Conservation (phyloP, 169 alveolate genomes). For the Plasmodium vivax region DNA sequence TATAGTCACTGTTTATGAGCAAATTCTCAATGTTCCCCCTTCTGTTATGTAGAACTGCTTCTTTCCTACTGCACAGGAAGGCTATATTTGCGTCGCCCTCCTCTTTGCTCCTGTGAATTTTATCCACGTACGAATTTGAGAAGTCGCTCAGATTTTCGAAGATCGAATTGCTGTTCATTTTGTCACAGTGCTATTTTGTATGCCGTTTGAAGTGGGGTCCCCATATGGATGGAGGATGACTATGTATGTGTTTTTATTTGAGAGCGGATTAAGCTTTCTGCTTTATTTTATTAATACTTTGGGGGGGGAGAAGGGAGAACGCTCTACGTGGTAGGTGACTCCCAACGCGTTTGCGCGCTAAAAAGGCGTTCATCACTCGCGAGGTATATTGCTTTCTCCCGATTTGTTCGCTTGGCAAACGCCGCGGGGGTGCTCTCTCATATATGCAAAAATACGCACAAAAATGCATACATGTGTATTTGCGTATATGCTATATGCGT, state of each 20-base stretch:
- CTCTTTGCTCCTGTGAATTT: conserved; percentile 5
- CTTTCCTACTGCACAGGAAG: conserved; percentile 4
- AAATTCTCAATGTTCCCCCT: conserved; percentile 17
- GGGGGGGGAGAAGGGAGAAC: background rate
- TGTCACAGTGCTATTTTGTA: conserved; percentile 33
- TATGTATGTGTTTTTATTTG: background rate
- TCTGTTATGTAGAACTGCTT: conserved; percentile 6
- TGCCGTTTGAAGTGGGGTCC: background rate
- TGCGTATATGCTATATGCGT: background rate
- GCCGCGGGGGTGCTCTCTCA: background rate
- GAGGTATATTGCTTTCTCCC: background rate
- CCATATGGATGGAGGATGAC: background rate
- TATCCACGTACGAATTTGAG: conserved; percentile 26
- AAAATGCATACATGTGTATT: background rate
- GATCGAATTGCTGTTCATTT: conserved; percentile 35
- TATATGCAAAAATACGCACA: background rate
- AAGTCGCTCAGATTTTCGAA: conserved; percentile 14
- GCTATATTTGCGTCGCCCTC: background rate
- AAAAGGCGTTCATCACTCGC: background rate
- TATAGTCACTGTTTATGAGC: conserved; percentile 2
- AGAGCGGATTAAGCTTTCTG: background rate
- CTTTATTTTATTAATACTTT: background rate
- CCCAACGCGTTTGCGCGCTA: conserved; percentile 26
- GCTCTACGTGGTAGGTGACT: background rate
- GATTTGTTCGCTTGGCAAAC: background rate